These are phyloP conservation scores for Nakaseomyces bracarensis DNA, from an alignment of 1,139 yeast genomes.

Conservation along the genomic window DNA sequence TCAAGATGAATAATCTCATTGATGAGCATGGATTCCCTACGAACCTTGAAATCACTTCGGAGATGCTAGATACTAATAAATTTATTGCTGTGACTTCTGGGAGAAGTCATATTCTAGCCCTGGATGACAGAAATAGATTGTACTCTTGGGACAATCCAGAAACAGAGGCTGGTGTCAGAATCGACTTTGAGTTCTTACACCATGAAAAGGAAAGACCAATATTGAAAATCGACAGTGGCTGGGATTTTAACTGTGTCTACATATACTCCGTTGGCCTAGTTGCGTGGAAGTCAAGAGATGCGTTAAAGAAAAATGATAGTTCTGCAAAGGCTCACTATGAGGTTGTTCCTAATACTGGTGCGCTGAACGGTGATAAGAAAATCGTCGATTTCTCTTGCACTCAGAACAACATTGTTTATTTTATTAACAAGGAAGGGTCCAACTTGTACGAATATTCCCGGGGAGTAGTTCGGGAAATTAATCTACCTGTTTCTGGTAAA, in stretches of 20 bases:
- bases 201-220: slow-evolving; percentile 29
- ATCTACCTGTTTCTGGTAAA: slow-evolving; percentile 23
- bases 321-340: slow-evolving; percentile 36
- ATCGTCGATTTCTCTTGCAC: slow-evolving; percentile 49
- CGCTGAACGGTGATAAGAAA: slow-evolving; percentile 28
- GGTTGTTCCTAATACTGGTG: slow-evolving; percentile 37
- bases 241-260: slow-evolving; percentile 53
- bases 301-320: slow-evolving; percentile 28
- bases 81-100: slow-evolving; percentile 55
- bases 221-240: slow-evolving; percentile 54
- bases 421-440: slow-evolving; percentile 40
- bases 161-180: slow-evolving; percentile 40
- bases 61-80: slow-evolving; percentile 24
- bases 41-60: slow-evolving; percentile 13
- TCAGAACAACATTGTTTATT: slow-evolving; percentile 46
- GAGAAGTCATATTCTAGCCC: slow-evolving; percentile 55
- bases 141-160: slow-evolving; percentile 57
- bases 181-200: slow-evolving; percentile 36
- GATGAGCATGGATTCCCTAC: slow-evolving; percentile 9
- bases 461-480: slow-evolving; percentile 19
- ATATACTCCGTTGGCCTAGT: slow-evolving; percentile 47
- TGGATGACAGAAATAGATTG: slow-evolving; percentile 44
- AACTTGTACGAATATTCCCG: slow-evolving; percentile 38
- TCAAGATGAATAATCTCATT: slow-evolving; percentile 14
- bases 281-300: slow-evolving; percentile 48